These are phyloP conservation scores for Cinnamomum micranthum DNA, from an alignment of 164 flowering plant genomes.

Conservation along the genomic window DNA sequence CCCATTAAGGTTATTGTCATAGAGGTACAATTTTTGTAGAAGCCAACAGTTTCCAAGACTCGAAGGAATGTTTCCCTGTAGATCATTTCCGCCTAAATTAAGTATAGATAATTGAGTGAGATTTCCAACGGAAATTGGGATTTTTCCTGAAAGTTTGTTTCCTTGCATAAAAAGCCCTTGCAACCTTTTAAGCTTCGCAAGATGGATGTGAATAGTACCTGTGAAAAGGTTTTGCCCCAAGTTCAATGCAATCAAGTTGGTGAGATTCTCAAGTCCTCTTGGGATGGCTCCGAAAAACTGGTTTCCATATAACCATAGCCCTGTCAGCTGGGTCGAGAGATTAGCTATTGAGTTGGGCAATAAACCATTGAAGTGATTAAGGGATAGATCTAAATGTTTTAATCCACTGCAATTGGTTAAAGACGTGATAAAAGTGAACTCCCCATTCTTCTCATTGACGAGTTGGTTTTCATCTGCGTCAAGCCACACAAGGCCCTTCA, in stretches of 20 bases:
- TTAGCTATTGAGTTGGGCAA: conserved; percentile 45
- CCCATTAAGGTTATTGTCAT: conserved; percentile 17
- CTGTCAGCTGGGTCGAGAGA: conserved; percentile 29
- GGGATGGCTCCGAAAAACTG: conserved; percentile 40
- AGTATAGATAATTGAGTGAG: conserved; percentile 13
- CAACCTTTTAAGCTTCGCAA: conserved; percentile 26
- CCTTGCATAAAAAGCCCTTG: not conserved
- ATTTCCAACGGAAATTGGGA: conserved; percentile 31
- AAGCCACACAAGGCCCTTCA: not conserved
- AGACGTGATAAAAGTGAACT: conserved; percentile 27
- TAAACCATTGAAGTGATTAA: conserved; percentile 38
- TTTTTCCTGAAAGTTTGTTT: conserved; percentile 21
- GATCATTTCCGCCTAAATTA: conserved; percentile 14
- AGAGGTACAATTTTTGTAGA: not conserved
- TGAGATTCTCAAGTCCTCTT: conserved; percentile 27
- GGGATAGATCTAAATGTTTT: conserved; percentile 26
- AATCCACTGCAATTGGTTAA: conserved; percentile 33
- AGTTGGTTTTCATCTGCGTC: not conserved
- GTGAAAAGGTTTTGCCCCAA: conserved; percentile 18
- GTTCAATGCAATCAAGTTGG: conserved; percentile 19
- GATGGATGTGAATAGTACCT: conserved; percentile 18
- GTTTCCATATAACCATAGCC: conserved; percentile 26
- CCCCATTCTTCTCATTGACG: conserved; percentile 4
- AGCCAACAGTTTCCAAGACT: conserved; percentile 16
- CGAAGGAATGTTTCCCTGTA: conserved; percentile 28